Base-by-base conservation (phyloP, 805 yeast genomes). In the Kodamaea jinghongensis region DNA sequence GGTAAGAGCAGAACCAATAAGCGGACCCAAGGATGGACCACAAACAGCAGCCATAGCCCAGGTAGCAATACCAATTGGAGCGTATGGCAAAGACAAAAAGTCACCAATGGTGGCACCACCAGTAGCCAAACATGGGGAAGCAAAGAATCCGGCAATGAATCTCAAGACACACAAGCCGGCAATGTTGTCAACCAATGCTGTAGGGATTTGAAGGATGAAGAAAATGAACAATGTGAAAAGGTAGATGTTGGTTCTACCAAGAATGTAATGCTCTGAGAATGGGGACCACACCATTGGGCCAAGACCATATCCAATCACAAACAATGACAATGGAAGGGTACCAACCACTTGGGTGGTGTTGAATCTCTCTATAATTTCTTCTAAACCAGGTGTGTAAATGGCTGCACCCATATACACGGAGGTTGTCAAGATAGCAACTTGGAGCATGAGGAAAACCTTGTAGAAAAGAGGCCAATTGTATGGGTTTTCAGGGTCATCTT, bases 241-340 rank as follows among this genome's bases (percentile, higher is more conserved):
- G 45, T 78, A 79, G 29, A 76, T 67, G 22, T 68, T 60, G 40
- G 74, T 75, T 45, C 84, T 67, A 9, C 85, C 85, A 34, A 76
- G 54, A 3, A 56, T 53, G 3, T 79, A 73, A 34, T 75, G 66
- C 52, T 80, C 86, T 9, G 81, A 72, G 44, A 80, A 48, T 4
- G 86, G 85, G 0, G 82, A 73, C 38, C 77, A 74, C 2, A 78
- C 46, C 63, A 79, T 62, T 2, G 83, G 83, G 1, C 83, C 83
- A 14, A 78, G 36, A 38, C 81, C 85, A 50, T 80, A 79, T 6
- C 84, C 86, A 20, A 78, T 48, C 6, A 79, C 79, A 46, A 73
- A 81, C 29, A 78, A 45, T 0, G 81, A 61, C 49, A 81, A 62
- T 3, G 81, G 79, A 25, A 81, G 58, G 1, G 72, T 61, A 0